Conservation (phyloP, 2,329 filamentous ascomycete species). For the Xylariaceae sp. region DNA sequence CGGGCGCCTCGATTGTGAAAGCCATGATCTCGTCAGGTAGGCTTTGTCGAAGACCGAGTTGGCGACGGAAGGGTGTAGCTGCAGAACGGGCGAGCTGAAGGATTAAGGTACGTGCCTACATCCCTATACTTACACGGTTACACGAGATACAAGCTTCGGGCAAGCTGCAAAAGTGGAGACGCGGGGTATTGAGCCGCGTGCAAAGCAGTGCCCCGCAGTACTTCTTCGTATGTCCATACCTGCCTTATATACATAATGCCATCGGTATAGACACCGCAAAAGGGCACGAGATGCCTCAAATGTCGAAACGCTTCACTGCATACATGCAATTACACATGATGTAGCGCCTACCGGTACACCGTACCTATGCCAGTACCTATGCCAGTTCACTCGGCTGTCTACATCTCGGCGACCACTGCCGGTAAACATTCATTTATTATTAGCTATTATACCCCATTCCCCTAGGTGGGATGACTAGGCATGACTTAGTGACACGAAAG, state of each 20-base stretch:
- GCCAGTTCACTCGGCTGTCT: no score
- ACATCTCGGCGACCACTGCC: background rate
- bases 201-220: no score
- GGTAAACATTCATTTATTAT: constrained; percentile 31
- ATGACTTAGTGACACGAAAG: constrained; percentile 24
- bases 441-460: constrained; percentile 34
- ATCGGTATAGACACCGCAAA: no score
- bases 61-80: background rate
- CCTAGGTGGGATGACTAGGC: constrained; percentile 26
- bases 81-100: background rate
- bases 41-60: background rate
- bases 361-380: no score
- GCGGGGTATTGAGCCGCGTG: background rate
- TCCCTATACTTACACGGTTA: background rate
- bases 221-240: no score
- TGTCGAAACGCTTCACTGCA: no score
- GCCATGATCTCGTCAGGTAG: constrained; percentile 50
- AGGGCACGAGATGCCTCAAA: no score
- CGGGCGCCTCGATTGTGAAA: constrained; percentile 72
- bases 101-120: background rate
- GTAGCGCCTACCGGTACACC: no score
- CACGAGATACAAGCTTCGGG: background rate
- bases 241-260: no score
- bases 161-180: background rate
- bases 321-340: no score